Base-by-base conservation (phyloP, 2,329 filamentous ascomycete genomes). In the Xylariaceae sp. region DNA sequence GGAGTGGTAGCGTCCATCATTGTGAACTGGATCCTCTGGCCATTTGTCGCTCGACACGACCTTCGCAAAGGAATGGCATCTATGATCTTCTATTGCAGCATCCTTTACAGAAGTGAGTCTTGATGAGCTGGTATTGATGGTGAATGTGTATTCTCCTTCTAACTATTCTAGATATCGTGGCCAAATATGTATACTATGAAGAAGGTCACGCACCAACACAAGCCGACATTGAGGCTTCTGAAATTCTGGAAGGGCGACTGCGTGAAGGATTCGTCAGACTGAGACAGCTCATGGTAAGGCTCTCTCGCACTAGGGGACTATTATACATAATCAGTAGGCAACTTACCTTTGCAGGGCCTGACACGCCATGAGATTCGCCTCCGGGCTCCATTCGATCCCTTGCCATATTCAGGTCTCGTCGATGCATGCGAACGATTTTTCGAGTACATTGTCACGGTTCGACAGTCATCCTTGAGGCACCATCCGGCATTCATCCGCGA, bases 1-100 rank as follows among this genome's bases (percentile, higher is more conserved):
- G 81, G 81, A 2, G 76, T 81, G 3, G 70, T 79, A 1, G 72
- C 76, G 1, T 79, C 81, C 1, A 71, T 83, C 11, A 55, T 81
- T 1, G 74, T 83, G 13, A 84, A 83, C 57, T 84, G 80, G 80
- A 60, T 81, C 12, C 66, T 84, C 3, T 84, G 81, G 81, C 81
- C 81, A 2, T 84, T 84, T 55, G 73, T 84, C 5, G 81, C 81
- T 11, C 72, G 81, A 12, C 80, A 83, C 58, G 81, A 83, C 61
- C 71, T 84, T 13, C 70, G 81, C 18, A 78, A 76, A 52, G 79
- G 78, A 0, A 63, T 82, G 2, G 79, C 80, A 1, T 71, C 74
- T 2, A 83, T 81, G 78, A 69, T 84, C 57, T 78, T 82, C 45
- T 81, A 82, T 59, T 74, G 77, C 52, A 80, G 78, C 51, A 75